Conservation (phyloP, 23 red algal species). For the Gracilariopsis chorda region DNA sequence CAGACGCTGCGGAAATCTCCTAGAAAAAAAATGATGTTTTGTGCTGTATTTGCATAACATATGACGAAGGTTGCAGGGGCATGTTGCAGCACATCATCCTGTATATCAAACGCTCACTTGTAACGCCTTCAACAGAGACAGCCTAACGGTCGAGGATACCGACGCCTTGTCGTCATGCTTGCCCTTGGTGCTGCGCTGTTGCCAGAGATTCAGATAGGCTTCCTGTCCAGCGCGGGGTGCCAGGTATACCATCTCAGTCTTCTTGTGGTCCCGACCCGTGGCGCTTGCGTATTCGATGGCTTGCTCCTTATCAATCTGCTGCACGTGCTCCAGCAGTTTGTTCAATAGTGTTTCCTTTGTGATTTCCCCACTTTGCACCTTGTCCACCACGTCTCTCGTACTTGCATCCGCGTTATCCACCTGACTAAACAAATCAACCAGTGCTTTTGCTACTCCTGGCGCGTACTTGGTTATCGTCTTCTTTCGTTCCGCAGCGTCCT, state of each 20-base stretch:
- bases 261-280: constrained; percentile 16
- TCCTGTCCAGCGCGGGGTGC: neutral
- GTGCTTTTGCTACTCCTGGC: constrained; percentile 76
- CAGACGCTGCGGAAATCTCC: too few relatives aligned
- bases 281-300: constrained; percentile 35
- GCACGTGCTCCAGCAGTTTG: constrained; percentile 70
- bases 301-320: constrained; percentile 72
- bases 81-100: too few relatives aligned
- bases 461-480: constrained; percentile 73
- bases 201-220: constrained; percentile 28
- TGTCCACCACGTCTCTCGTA: constrained; percentile 25
- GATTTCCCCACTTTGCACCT: constrained; percentile 43
- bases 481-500: constrained; percentile 65
- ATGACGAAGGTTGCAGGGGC: too few relatives aligned
- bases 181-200: neutral
- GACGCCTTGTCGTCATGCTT: neutral
- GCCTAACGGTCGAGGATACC: neutral
- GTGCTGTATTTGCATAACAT: too few relatives aligned
- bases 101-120: neutral
- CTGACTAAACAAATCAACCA: constrained; percentile 45
- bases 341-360: constrained; percentile 5
- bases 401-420: constrained; percentile 5
- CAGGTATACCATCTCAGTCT: constrained; percentile 25
- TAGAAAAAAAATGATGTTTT: too few relatives aligned
- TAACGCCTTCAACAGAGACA: neutral